Evolutionary conservation across 2,329 filamentous ascomycete genomes (phyloP).

Genomic region (Hypocreales sp.): DNA sequence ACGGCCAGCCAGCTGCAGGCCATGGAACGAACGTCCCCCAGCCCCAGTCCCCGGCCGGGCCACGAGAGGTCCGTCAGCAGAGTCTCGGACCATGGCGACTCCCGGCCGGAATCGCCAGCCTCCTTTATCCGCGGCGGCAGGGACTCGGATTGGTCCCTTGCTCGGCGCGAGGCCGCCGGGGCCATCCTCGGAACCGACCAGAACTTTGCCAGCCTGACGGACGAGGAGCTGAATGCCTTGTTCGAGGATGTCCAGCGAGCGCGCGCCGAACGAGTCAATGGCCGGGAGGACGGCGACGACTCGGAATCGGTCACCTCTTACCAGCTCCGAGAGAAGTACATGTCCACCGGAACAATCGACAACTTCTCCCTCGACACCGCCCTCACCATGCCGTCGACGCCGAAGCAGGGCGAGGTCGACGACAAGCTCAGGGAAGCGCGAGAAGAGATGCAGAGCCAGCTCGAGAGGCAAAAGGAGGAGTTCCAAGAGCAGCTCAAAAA

Average conservation of each 20-base stretch:
- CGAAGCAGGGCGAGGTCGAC: slow-evolving; percentile 61
- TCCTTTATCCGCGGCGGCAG: slow-evolving; percentile 47
- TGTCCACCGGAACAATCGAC: slow-evolving; percentile 87
- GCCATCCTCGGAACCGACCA: slow-evolving; percentile 83
- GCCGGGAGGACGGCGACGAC: slow-evolving; percentile 73
- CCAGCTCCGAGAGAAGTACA: slow-evolving; percentile 81
- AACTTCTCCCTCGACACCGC: slow-evolving; percentile 92
- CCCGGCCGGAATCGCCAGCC: slow-evolving; percentile 66
- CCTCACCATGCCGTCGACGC: slow-evolving; percentile 87
- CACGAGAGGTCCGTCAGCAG: slow-evolving; percentile 76
- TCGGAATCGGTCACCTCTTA: slow-evolving; percentile 81
- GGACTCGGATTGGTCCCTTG: slow-evolving; percentile 91
- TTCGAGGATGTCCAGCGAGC: slow-evolving; percentile 90
- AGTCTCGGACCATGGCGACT: slow-evolving; percentile 65
- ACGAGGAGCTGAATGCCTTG: slow-evolving; percentile 84
- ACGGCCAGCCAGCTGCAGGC: slow-evolving; percentile 44
- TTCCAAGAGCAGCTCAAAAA: slow-evolving; percentile 63
- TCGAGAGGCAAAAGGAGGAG: slow-evolving; percentile 74
- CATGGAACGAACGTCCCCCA: slow-evolving; percentile 44
- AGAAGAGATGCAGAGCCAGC: slow-evolving; percentile 69
- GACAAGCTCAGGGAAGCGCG: slow-evolving; percentile 58
- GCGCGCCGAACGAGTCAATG: slow-evolving; percentile 57
- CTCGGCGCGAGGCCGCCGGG: slow-evolving; percentile 80
- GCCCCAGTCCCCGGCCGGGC: slow-evolving; percentile 33
- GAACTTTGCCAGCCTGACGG: slow-evolving; percentile 75